phyloP scores from a whole-genome alignment of 345 rosid genomes.

The Turnera subulata region DNA sequence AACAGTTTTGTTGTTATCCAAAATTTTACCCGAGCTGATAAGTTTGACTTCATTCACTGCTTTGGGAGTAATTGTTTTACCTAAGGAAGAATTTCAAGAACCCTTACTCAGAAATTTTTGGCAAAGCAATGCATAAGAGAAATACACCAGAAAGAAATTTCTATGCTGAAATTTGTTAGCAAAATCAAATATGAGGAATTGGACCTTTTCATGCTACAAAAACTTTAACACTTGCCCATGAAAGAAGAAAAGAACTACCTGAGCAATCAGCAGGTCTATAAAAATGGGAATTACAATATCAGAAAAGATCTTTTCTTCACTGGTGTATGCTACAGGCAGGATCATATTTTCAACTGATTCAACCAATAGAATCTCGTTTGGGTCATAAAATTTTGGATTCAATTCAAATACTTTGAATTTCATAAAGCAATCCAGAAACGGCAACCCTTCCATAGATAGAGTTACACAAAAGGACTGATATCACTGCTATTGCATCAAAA shows the following conservation, averaged over 20 bases:
- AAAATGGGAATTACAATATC: no score
- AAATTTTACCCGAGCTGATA: conserved; percentile 79
- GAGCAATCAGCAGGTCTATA: neutral
- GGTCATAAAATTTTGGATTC: neutral
- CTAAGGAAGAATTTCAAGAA: conserved; percentile 27
- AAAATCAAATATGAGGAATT: neutral
- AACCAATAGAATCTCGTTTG: neutral
- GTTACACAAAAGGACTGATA: no score
- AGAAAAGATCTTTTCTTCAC: neutral
- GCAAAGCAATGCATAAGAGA: neutral
- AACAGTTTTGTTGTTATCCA: conserved; percentile 79
- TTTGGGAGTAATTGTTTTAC: conserved; percentile 70
- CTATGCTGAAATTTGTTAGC: neutral
- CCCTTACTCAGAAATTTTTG: neutral
- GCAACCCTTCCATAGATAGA: no score
- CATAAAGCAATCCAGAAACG: no score
- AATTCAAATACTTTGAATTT: no score
- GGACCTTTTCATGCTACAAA: neutral
- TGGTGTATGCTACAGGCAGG: neutral
- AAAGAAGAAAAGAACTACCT: neutral
- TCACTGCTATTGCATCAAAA: no score
- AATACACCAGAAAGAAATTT: conserved; percentile 1
- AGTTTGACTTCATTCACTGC: conserved; percentile 78
- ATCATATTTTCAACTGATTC: neutral
- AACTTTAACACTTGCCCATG: neutral